These are phyloP conservation scores for Cytospora schulzeri DNA, from an alignment of 2,329 filamentous ascomycete genomes.

Conservation along the genomic window DNA sequence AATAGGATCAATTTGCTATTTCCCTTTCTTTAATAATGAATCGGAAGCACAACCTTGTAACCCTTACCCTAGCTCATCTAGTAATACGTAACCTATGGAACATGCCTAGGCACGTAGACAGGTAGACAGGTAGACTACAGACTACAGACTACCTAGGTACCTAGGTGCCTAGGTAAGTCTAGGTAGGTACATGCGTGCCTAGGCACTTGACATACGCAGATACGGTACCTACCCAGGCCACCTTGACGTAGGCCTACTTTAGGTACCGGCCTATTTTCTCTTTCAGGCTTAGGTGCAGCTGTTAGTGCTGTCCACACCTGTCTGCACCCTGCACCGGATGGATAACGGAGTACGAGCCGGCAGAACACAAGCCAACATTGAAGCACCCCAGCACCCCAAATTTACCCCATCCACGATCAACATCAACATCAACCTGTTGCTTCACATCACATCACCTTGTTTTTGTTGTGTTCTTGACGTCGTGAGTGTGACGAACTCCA, in stretches of 20 bases:
- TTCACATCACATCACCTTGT: neutral
- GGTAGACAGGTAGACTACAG: no score
- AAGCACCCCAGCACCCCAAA: neutral
- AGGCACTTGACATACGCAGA: neutral
- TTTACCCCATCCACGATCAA: constrained; percentile 3
- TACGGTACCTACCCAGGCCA: no score
- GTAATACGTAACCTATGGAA: neutral
- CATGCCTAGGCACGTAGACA: no score
- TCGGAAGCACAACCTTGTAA: neutral
- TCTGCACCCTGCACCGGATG: neutral
- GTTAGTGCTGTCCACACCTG: no score
- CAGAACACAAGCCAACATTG: neutral
- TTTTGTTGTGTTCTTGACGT: neutral
- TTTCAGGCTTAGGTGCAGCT: neutral
- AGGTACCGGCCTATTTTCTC: neutral
- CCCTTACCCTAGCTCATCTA: neutral
- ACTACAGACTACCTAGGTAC: no score
- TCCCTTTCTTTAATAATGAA: neutral
- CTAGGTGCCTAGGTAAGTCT: neutral
- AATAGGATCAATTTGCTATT: neutral
- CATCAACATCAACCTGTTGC: neutral
- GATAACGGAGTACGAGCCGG: neutral
- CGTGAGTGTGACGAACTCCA: neutral
- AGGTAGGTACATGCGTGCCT: neutral
- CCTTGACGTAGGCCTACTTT: neutral